These are phyloP conservation scores for Nannochloropsis salina DNA, from an alignment of 108 stramenopile genomes.

Conservation along the genomic window DNA sequence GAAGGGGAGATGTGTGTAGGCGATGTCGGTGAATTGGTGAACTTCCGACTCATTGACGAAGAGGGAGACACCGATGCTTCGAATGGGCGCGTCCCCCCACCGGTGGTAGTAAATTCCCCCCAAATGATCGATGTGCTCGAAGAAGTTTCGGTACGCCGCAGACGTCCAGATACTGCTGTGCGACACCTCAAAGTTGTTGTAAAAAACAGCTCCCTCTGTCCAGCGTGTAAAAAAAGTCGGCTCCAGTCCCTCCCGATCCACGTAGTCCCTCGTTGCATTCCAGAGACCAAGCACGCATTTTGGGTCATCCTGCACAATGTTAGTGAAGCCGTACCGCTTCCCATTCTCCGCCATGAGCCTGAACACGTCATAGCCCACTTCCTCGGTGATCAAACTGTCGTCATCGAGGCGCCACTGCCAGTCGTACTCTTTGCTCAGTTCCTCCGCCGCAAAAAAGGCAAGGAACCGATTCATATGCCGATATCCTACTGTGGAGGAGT, in stretches of 20 bases:
- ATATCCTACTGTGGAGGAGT: conserved; percentile 18
- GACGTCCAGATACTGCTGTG: neutral
- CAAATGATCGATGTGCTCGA: conserved; percentile 6
- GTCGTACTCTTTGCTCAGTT: neutral
- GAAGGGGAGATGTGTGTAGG: conserved; percentile 21
- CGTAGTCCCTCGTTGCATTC: conserved; percentile 12
- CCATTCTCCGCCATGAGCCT: conserved; percentile 22
- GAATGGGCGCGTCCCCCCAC: conserved; percentile 24
- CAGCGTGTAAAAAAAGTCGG: conserved; percentile 21
- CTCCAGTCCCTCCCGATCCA: neutral
- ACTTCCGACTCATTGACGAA: neutral
- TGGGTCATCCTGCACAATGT: conserved; percentile 23
- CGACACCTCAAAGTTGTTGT: conserved; percentile 22
- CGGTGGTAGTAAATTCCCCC: conserved; percentile 22
- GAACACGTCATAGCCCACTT: conserved; percentile 21
- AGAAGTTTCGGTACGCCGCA: neutral
- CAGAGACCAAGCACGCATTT: conserved; percentile 1
- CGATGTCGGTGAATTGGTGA: conserved; percentile 2
- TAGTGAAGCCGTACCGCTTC: conserved; percentile 22
- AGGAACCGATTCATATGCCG: conserved; percentile 16
- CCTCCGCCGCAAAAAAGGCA: conserved; percentile 20
- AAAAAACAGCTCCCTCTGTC: conserved; percentile 21
- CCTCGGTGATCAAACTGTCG: neutral
- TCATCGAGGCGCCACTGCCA: conserved; percentile 3
- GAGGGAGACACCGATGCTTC: neutral